Evolutionary conservation across 352 stramenopile genomes (phyloP).

Genomic region (Phytophthora sp.): DNA sequence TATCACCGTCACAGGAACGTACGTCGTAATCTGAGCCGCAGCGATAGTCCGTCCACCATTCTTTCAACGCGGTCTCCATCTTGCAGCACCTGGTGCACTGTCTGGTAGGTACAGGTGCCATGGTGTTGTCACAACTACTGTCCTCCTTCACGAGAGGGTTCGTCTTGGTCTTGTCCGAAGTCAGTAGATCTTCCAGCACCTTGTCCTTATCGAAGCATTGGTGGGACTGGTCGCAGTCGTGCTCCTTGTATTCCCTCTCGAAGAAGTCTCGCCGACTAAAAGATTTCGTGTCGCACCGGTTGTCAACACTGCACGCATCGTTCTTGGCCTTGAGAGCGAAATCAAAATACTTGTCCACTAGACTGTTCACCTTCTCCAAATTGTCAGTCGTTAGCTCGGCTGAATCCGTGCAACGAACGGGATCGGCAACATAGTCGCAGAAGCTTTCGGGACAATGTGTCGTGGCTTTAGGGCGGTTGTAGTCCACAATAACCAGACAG

Average conservation of each 20-base stretch:
- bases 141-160: conserved; percentile 44
- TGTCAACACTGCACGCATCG: conserved; percentile 53
- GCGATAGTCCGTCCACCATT: conserved; percentile 73
- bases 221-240: conserved; percentile 19
- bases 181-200: conserved; percentile 37
- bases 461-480: conserved; percentile 49
- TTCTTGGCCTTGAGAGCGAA: conserved; percentile 53
- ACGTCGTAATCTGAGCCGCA: conserved; percentile 59
- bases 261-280: conserved; percentile 57
- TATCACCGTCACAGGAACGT: conserved; percentile 43
- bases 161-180: conserved; percentile 18
- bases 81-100: conserved; percentile 59
- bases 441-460: conserved; percentile 47
- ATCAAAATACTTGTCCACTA: conserved; percentile 44
- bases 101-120: conserved; percentile 32
- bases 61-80: conserved; percentile 51
- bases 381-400: conserved; percentile 40
- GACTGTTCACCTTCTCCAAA: conserved; percentile 31
- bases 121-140: conserved; percentile 32
- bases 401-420: conserved; percentile 9
- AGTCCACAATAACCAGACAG: conserved; percentile 63
- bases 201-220: conserved; percentile 43
- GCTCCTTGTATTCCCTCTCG: conserved; percentile 24
- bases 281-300: conserved; percentile 52
- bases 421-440: conserved; percentile 35